Evolutionary conservation across 1,284 basidiomycete species (phyloP).

Genomic region (Austropuccinia psidii): DNA sequence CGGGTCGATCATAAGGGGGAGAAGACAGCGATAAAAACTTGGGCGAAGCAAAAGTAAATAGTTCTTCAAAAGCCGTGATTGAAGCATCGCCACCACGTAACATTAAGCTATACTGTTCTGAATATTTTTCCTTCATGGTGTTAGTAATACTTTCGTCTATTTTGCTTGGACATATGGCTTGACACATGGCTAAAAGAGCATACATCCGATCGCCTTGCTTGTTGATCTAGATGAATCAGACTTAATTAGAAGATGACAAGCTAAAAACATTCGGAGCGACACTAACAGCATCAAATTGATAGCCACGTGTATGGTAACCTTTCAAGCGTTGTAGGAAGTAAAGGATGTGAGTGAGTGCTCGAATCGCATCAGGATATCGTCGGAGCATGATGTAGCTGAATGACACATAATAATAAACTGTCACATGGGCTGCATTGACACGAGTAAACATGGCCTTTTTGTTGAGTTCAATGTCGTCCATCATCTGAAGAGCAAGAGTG

Average conservation of each 20-base stretch:
- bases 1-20: constrained; percentile 78
- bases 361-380: constrained; percentile 88
- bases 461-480: constrained; percentile 84
- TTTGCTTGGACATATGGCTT: constrained; percentile 75
- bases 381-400: constrained; percentile 94
- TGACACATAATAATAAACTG: constrained; percentile 89
- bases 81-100: constrained; percentile 67
- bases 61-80: constrained; percentile 78
- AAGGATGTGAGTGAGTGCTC: constrained; percentile 81
- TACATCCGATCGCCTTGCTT: constrained; percentile 98
- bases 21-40: constrained; percentile 87
- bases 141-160: constrained; percentile 91
- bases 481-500: constrained; percentile 84
- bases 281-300: constrained; percentile 85
- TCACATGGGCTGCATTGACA: constrained; percentile 88
- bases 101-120: constrained; percentile 83
- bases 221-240: constrained; percentile 60
- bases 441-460: constrained; percentile 81
- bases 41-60: constrained; percentile 88
- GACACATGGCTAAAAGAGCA: constrained; percentile 85
- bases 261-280: not conserved
- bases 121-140: constrained; percentile 84
- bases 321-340: constrained; percentile 62
- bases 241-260: constrained; percentile 5
- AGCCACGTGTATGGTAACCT: constrained; percentile 80